These are phyloP conservation scores for Beauveria varroae DNA, from an alignment of 2,329 filamentous ascomycete species.

Conservation along the genomic window DNA sequence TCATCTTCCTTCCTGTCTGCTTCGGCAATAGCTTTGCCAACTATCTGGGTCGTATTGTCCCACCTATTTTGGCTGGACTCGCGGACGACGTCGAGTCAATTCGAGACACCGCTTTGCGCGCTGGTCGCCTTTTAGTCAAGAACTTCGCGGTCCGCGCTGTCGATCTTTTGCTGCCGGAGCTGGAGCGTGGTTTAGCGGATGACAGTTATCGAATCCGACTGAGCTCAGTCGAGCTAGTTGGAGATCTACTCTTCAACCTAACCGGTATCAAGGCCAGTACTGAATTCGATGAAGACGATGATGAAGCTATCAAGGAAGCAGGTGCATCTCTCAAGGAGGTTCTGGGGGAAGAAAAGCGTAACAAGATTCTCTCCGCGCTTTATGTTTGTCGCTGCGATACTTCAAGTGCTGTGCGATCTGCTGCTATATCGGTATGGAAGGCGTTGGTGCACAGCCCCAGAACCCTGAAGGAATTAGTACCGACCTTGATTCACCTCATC, in stretches of 20 bases:
- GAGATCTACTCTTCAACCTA: slow-evolving; percentile 94
- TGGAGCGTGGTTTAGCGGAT: slow-evolving; percentile 94
- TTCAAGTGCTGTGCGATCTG: slow-evolving; percentile 79
- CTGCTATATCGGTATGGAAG: slow-evolving; percentile 93
- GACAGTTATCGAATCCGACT: slow-evolving; percentile 96
- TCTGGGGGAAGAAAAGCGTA: slow-evolving; percentile 90
- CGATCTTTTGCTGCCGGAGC: slow-evolving; percentile 84
- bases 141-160: slow-evolving; percentile 96
- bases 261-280: slow-evolving; percentile 80
- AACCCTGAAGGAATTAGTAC: slow-evolving; percentile 90
- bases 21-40: slow-evolving; percentile 98
- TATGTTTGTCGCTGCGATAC: slow-evolving; percentile 98
- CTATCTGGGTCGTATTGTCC: slow-evolving; percentile 92
- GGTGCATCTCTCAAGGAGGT: slow-evolving; percentile 89
- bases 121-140: slow-evolving; percentile 90
- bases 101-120: slow-evolving; percentile 89
- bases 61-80: slow-evolving; percentile 85
- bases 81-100: slow-evolving; percentile 96
- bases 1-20: slow-evolving; percentile 97
- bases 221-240: slow-evolving; percentile 94
- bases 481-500: slow-evolving; percentile 88
- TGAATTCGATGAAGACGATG: slow-evolving; percentile 71
- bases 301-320: slow-evolving; percentile 71
- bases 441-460: slow-evolving; percentile 85
- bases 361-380: slow-evolving; percentile 93